phyloP scores from a whole-genome alignment of 306 rosid genomes.

The Parietaria judaica region DNA sequence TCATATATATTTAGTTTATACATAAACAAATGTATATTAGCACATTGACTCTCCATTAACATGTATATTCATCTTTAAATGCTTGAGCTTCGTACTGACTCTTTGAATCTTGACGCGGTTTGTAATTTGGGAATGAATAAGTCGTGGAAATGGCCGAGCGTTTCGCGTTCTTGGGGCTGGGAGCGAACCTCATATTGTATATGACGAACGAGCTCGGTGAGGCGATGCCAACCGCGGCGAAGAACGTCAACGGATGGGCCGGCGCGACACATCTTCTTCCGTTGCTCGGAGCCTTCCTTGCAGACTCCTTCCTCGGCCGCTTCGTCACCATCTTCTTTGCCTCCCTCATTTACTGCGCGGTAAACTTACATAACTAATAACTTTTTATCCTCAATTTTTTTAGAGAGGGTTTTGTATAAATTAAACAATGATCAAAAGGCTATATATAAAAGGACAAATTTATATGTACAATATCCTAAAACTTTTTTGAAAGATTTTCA shows the following conservation, averaged over 20 bases:
- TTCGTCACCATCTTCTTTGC: constrained; percentile 33
- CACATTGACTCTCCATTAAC: no score
- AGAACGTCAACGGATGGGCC: constrained; percentile 38
- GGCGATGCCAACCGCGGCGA: constrained; percentile 24
- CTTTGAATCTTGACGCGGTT: not conserved
- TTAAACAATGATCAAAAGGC: no score
- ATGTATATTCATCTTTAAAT: no score
- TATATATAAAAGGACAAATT: no score
- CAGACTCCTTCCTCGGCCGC: constrained; percentile 39
- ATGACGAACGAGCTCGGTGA: constrained; percentile 29
- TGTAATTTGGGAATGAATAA: not conserved
- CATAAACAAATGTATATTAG: no score
- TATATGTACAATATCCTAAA: no score
- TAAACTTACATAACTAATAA: not conserved
- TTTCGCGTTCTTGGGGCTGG: constrained; percentile 28
- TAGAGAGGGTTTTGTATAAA: no score
- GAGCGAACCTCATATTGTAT: constrained; percentile 31
- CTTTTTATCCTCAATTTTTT: no score
- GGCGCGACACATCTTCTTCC: constrained; percentile 35
- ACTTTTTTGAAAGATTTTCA: no score
- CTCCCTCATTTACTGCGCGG: constrained; percentile 24
- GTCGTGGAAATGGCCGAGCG: constrained; percentile 50
- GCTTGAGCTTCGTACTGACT: not conserved
- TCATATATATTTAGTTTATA: not conserved
- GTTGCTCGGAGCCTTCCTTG: constrained; percentile 34